Evolutionary conservation across 1,284 basidiomycete species (phyloP).

Genomic region (Ceraceosorus guamensis): DNA sequence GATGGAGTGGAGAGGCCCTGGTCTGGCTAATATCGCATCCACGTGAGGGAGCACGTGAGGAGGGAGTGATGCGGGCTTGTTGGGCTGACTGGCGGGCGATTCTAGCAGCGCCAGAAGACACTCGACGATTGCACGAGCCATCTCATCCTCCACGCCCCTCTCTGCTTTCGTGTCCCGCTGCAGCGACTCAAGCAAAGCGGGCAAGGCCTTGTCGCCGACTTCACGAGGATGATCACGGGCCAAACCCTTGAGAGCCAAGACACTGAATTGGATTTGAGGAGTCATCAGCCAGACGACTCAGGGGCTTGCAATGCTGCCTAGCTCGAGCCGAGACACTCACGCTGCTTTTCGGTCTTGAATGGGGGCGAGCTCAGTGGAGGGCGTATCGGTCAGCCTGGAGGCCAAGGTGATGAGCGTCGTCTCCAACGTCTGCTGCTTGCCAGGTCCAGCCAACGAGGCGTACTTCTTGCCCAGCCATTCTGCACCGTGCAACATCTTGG

Average conservation of each 20-base stretch:
- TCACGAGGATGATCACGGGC: conserved; percentile 75
- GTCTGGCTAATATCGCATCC: conserved; percentile 58
- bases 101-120: conserved; percentile 38
- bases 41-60: conserved; percentile 6
- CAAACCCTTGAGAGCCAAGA: conserved; percentile 84
- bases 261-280: conserved; percentile 26
- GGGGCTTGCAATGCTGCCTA: no score
- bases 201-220: conserved; percentile 32
- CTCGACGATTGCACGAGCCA: conserved; percentile 30
- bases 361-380: not conserved
- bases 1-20: conserved; percentile 68
- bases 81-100: conserved; percentile 59
- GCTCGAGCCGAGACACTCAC: not conserved
- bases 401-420: conserved; percentile 80
- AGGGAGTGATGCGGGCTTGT: conserved; percentile 1
- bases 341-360: conserved; percentile 76
- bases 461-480: conserved; percentile 45
- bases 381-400: conserved; percentile 59
- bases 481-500: conserved; percentile 42
- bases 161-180: conserved; percentile 18
- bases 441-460: conserved; percentile 35
- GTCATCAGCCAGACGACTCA: no score
- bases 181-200: conserved; percentile 25
- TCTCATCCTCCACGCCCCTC: conserved; percentile 26
- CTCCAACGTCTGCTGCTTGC: conserved; percentile 61